Base-by-base conservation (phyloP, 176 grass and related monocot species). In the Cenchrus americanus region DNA sequence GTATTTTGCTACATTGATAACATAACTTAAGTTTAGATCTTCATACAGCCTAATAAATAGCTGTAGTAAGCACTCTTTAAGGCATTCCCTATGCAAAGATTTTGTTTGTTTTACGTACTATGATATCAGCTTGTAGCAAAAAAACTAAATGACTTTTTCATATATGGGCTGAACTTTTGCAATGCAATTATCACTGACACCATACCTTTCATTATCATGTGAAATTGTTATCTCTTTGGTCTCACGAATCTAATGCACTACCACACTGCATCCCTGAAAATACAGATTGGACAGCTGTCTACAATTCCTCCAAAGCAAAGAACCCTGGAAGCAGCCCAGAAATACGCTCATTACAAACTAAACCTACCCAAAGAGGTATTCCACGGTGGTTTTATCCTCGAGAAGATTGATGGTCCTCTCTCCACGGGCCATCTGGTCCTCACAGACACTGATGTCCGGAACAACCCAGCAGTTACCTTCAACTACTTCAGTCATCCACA, bases 401-500 rank as follows among this genome's bases (percentile, higher is more conserved):
- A 89, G 75, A 97, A 97, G 83, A 87, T 97, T 52, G 71, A 84
- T 60, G 87, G 94, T 7, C 94, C 94, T 18, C 51, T 84, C 43
- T 97, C 94, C 10, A 87, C 84, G 0, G 94, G 94, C 2, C 84
- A 90, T 59, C 91, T 97, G 62, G 66, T 71, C 74, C 91, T 97
- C 41, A 66, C n/a, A 66, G 88, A 89, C 79, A 91, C 73, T 42
- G 86, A 94, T 79, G 82, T 92, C 34, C 78, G 21, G 47, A 88
- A 85, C 63, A 97, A 89, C 24, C 94, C 94, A 6, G 80, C 84
- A 2, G 89, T 97, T 78, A 97, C 94, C 83, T 97, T 97, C 85
- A 97, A 97, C 89, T 97, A 97, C 66, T 97, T 97, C 84, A 82
- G 73, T 42, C 83, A 91, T 58, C 91, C 94, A 65, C 71, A 89